Evolutionary conservation across 2,329 filamentous ascomycete species (phyloP).

Genomic region (Colletotrichum shisoi): DNA sequence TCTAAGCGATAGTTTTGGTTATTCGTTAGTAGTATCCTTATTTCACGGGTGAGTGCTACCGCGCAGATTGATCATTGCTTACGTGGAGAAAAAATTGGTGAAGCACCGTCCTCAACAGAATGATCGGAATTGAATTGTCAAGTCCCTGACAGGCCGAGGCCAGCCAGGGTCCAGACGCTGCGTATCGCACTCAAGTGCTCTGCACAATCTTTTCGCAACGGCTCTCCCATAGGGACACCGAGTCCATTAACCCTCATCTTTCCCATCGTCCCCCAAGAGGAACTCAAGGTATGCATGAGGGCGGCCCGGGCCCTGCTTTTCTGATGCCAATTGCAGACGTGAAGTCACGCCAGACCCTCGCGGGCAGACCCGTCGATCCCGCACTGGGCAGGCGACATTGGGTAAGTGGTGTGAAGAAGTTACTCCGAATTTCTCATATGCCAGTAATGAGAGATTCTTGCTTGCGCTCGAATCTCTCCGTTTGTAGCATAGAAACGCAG

Average conservation of each 20-base stretch:
- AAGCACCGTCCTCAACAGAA: slow-evolving; percentile 79
- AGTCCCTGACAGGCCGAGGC: slow-evolving; percentile 45
- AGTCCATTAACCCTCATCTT: slow-evolving; percentile 44
- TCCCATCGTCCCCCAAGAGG: slow-evolving; percentile 42
- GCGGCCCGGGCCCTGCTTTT: slow-evolving; percentile 72
- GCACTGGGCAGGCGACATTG: slow-evolving; percentile 54
- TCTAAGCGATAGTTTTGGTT: not conserved
- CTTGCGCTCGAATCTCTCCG: slow-evolving; percentile 59
- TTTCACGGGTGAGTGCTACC: not conserved
- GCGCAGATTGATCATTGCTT: slow-evolving; percentile 9
- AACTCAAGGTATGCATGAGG: slow-evolving; percentile 41
- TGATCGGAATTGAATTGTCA: slow-evolving; percentile 92
- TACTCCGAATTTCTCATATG: slow-evolving; percentile 99
- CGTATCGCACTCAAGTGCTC: slow-evolving; percentile 96
- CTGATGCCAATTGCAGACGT: slow-evolving; percentile 92
- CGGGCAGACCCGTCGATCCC: slow-evolving; percentile 71
- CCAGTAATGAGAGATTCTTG: slow-evolving; percentile 51
- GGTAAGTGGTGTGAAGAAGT: slow-evolving; percentile 70
- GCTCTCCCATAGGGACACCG: slow-evolving; percentile 80
- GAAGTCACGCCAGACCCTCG: slow-evolving; percentile 83
- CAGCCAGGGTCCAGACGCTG: slow-evolving; percentile 68
- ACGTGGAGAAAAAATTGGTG: slow-evolving; percentile 46
- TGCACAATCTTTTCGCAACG: slow-evolving; percentile 88
- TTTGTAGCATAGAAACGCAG: slow-evolving; percentile 96
- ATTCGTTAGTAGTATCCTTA: slow-evolving; percentile 40